Conservation (phyloP, 2,329 filamentous ascomycete genomes). For the Aspergillus calidoustus region DNA sequence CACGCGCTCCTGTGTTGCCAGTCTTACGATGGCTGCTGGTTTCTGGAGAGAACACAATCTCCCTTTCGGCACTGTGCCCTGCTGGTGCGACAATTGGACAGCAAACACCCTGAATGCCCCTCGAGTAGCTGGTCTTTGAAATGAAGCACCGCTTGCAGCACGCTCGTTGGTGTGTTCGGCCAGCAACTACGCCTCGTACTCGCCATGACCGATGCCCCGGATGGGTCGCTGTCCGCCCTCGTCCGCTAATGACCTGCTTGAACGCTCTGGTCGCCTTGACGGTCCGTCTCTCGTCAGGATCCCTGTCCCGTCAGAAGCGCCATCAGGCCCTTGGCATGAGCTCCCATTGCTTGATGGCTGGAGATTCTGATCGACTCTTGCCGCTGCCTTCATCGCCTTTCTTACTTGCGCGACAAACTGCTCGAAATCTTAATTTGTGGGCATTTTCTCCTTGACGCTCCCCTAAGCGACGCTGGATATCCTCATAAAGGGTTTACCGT, state of each 20-base stretch:
- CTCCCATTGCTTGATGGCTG: conserved; percentile 36
- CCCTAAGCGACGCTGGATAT: conserved; percentile 11
- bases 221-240: conserved; percentile 31
- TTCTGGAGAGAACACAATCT: conserved; percentile 7
- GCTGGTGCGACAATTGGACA: conserved; percentile 20
- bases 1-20: background rate
- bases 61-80: background rate
- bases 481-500: conserved; percentile 8
- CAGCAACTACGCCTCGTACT: conserved; percentile 26
- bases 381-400: conserved; percentile 31
- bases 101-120: conserved; percentile 1
- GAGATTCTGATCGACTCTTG: conserved; percentile 37
- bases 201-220: conserved; percentile 11
- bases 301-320: conserved; percentile 33
- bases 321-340: conserved; percentile 32
- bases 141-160: conserved; percentile 26
- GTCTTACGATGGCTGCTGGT: conserved; percentile 11
- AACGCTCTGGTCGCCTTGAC: conserved; percentile 18
- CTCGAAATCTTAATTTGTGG: conserved; percentile 13
- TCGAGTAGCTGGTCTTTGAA: background rate
- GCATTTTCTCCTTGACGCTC: background rate
- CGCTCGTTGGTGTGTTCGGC: conserved; percentile 38
- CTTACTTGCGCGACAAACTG: conserved; percentile 18
- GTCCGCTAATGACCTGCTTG: conserved; percentile 37
- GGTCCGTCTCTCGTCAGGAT: conserved; percentile 10